phyloP scores from a whole-genome alignment of 1,284 basidiomycete species.

The Leucoagaricus sp. region DNA sequence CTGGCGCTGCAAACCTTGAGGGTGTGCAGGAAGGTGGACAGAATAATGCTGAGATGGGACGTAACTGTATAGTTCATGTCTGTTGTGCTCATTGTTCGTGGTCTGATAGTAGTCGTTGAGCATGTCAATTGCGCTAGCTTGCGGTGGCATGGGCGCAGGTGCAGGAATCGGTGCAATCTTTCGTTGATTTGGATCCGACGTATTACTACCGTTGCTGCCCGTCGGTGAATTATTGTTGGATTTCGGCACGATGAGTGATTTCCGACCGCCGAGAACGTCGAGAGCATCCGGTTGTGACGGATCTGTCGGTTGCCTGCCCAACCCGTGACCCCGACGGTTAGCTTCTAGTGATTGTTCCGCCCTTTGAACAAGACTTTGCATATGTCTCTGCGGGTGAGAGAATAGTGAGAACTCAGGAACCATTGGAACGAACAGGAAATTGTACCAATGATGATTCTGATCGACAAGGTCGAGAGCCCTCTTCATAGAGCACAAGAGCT shows the following conservation, averaged over 20 bases:
- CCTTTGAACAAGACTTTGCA: conserved; percentile 27
- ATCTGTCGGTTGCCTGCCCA: conserved; percentile 6
- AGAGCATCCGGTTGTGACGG: conserved; percentile 33
- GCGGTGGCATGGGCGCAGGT: conserved; percentile 22
- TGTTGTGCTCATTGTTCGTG: background rate
- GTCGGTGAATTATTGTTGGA: conserved; percentile 32
- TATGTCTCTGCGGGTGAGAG: background rate
- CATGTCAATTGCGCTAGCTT: conserved; percentile 23
- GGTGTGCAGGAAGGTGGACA: background rate
- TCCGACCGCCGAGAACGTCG: conserved; percentile 38
- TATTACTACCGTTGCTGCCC: conserved; percentile 2
- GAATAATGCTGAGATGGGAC: background rate
- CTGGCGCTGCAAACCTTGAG: conserved; percentile 3
- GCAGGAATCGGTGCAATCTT: conserved; percentile 19
- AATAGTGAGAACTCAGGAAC: background rate
- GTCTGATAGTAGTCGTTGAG: conserved; percentile 25
- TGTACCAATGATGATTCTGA: conserved; percentile 43
- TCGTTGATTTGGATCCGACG: conserved; percentile 16
- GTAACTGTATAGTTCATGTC: conserved; percentile 7
- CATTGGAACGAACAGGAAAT: background rate
- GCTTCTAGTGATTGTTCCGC: conserved; percentile 27
- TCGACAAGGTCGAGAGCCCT: conserved; percentile 40
- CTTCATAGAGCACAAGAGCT: conserved; percentile 41
- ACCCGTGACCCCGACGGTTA: conserved; percentile 15
- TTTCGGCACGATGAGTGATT: conserved; percentile 34